A percentile compares a stretch with the other conserved stretches of the same genome.
Conservation (phyloP, 495 filamentous ascomycete species). For the Rostrohypoxylon terebratum region DNA sequence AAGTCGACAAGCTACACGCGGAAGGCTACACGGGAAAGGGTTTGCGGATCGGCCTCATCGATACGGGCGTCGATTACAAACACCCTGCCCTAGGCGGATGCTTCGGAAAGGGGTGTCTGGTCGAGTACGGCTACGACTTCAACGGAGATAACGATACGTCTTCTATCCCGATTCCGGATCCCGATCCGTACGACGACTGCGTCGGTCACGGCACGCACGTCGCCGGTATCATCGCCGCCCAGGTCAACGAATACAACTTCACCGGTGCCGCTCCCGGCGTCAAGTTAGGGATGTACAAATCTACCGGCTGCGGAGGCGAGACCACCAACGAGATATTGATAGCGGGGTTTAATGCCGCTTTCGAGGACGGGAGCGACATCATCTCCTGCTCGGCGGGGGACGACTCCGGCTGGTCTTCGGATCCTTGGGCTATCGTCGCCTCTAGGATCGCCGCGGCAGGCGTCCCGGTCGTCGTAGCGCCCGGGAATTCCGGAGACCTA, state of each 20-base stretch:
- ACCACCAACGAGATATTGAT: slow-evolving; percentile 42
- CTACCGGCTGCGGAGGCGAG: slow-evolving; percentile 44
- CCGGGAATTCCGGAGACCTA: not conserved
- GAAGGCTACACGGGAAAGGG: slow-evolving; percentile 35
- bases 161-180: not conserved
- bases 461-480: not conserved
- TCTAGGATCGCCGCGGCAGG: not conserved
- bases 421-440: not conserved
- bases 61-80: slow-evolving; percentile 43
- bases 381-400: not conserved
- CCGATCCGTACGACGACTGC: not conserved
- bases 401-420: slow-evolving; percentile 1
- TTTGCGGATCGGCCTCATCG: slow-evolving; percentile 28
- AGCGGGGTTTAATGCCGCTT: not conserved
- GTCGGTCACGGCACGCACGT: slow-evolving; percentile 1
- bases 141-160: slow-evolving; percentile 1
- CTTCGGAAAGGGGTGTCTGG: slow-evolving; percentile 1
- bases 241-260: slow-evolving; percentile 49
- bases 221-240: slow-evolving; percentile 48
- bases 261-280: slow-evolving; percentile 59
- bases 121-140: not conserved
- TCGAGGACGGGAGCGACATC: slow-evolving; percentile 1
- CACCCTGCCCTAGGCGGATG: slow-evolving; percentile 5
- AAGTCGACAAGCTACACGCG: slow-evolving; percentile 34
- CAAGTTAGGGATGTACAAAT: slow-evolving; percentile 55